phyloP scores from a whole-genome alignment of 495 filamentous ascomycete species.

The Aspergillus conjunctus region DNA sequence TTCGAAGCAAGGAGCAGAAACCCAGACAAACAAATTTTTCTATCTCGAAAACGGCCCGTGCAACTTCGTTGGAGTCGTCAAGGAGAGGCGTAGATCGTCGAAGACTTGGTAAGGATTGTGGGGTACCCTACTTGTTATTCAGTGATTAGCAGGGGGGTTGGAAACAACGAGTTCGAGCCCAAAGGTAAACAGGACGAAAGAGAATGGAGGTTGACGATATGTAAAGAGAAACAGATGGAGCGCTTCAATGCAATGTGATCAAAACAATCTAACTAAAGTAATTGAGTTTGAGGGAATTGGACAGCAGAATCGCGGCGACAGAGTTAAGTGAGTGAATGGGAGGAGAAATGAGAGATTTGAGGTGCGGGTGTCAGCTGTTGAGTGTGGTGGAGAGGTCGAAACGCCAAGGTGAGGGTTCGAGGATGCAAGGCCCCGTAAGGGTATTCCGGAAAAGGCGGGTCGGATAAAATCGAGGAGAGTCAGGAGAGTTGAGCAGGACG shows the following conservation, averaged over 20 bases:
- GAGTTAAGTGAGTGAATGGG: not conserved
- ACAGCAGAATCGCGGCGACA: not conserved
- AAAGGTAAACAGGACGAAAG: not conserved
- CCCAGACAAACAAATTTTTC: constrained; percentile 29
- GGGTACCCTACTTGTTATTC: constrained; percentile 25
- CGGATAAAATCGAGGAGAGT: not conserved
- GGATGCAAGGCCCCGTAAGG: constrained; percentile 12
- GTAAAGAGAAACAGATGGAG: not conserved
- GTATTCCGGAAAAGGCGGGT: not conserved
- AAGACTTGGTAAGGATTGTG: constrained; percentile 38
- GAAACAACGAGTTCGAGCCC: not conserved
- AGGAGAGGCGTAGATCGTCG: constrained; percentile 44
- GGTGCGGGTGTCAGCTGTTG: not conserved
- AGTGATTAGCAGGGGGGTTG: not conserved
- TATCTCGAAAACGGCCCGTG: constrained; percentile 40
- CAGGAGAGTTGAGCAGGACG: not conserved
- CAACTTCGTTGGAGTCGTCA: constrained; percentile 48
- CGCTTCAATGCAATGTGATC: constrained; percentile 1
- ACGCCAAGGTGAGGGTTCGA: constrained; percentile 32
- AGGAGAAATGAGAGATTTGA: not conserved
- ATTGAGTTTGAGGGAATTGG: not conserved
- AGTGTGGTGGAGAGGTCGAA: not conserved
- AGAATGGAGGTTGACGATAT: not conserved
- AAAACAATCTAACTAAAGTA: not conserved
- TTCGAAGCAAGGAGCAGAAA: constrained; percentile 27